Base-by-base conservation (phyloP, 2,329 filamentous ascomycete species). In the Escovopsis sp. region DNA sequence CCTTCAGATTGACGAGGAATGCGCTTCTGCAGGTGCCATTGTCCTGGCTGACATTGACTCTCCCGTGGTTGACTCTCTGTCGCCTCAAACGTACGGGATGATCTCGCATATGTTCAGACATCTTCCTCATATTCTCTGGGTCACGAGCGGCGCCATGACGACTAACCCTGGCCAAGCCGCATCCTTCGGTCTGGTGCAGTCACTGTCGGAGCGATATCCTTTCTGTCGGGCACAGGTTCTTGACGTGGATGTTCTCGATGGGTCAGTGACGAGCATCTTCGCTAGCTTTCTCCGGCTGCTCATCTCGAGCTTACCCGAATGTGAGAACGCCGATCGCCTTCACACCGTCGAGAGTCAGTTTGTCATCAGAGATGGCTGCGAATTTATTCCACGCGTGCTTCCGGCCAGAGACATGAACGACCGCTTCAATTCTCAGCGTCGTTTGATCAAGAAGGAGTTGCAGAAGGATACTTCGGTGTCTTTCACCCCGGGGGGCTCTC, bases 11-110 rank as follows among this genome's bases (percentile, higher is more conserved):
- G 12, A n/a, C 11, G 5, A 7, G 8, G 3, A 30, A 35, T 5
- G 30, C 25, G 10, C 14, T 29, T 25, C 10, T 20, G 15, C 15
- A 14, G 12, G 14, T 15, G 25, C 15, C n/a, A 16, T 29, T 31
- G n/a, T 41, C 39, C 34, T 41, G 8, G 25, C 39, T 7, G 39
- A 41, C 11, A 12, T 41, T 11, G 39, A 41, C 20, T 11, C 11
- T 9, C 15, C 39, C 6, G 30, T 41, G 15, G 11, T 15, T n/a
- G 34, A 41, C 20, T 33, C 34, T 16, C 34, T 32, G 1, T 36
- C 39, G 13, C 10, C 30, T n/a, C 16, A 34, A 20, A 14, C 15
- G 13, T 27, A 27, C 3, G 39, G 33, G 9, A 15, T 7, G 10
- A 12, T 40, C 15, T 31, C 15, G 14, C 15, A 34, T 10, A 12